A percentile compares a stretch with the other conserved stretches of the same genome.
Conservation (phyloP, 192 early-diverging fungal species). For the Linnemannia exigua region DNA sequence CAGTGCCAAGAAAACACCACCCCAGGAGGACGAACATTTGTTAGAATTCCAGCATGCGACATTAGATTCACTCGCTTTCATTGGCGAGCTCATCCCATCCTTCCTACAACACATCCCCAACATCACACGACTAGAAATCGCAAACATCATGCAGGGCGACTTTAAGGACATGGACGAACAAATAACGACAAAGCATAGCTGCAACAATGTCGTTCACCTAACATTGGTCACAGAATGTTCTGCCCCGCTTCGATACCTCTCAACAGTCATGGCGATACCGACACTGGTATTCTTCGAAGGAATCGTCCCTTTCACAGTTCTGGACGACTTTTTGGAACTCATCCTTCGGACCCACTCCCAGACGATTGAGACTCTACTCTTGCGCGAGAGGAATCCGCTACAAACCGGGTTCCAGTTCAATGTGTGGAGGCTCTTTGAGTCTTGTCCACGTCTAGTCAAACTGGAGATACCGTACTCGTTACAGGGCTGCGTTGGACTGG, state of each 20-base stretch:
- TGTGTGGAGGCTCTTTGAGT: constrained; percentile 38
- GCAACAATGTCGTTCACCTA: background rate
- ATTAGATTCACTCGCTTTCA: background rate
- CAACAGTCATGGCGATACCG: constrained; percentile 10
- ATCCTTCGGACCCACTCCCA: constrained; percentile 11
- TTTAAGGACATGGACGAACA: constrained; percentile 13
- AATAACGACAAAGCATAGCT: background rate
- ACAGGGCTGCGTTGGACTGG: background rate
- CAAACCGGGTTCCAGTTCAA: constrained; percentile 12
- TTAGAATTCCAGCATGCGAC: constrained; percentile 7
- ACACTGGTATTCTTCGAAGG: constrained; percentile 15
- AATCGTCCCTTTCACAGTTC: background rate
- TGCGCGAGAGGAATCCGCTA: background rate
- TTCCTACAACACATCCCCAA: constrained; percentile 20
- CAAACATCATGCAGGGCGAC: constrained; percentile 15
- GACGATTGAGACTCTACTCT: constrained; percentile 14
- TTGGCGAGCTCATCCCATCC: constrained; percentile 21
- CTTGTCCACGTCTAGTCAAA: constrained; percentile 12
- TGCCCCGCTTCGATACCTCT: constrained; percentile 11
- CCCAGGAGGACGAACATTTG: background rate
- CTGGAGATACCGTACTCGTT: constrained; percentile 23
- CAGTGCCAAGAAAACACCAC: background rate
- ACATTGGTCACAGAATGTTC: constrained; percentile 12
- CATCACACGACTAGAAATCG: background rate
- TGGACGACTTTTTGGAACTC: constrained; percentile 26